Evolutionary conservation across 208 protist genomes (phyloP), one percentile per base, ranked within the genome.

Genomic region (Trypanosomatidae sp.): DNA sequence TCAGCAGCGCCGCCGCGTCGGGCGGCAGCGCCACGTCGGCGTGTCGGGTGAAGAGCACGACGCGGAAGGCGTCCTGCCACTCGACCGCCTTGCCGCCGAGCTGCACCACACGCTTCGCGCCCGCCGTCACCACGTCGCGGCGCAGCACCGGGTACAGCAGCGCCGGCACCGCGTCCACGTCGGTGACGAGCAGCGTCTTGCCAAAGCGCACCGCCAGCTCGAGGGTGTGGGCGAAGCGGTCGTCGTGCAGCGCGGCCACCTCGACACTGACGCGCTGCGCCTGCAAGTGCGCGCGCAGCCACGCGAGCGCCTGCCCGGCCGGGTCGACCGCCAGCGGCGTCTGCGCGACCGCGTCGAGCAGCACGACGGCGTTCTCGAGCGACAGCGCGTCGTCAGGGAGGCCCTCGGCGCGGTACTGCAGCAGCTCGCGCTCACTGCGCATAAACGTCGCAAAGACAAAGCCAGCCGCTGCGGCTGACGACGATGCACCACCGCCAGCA

Each of bases 201-300:
- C 97, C 97, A 64, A 98, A 99, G 33, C 96, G 75, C 6, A 99
- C 95, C 27, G 94, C 88, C 6, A 98, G 79, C 74, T 98, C 96
- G 1, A 99, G 67, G 13, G 75, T 94, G 58, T 85, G 93, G 1
- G 88, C 45, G 54, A 98, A 98, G 37, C 89, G 88, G 33, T 92
- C 70, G 60, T 98, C 94, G 57, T 96, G 73, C 25, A 92, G 43
- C 13, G 77, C 93, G 15, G 83, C 57, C 13, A 90, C 62, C 48
- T 98, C 95, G 18, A 92, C 56, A 0, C 75, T 66, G 27, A 60
- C 50, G 52, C 85, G 81, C 13, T 68, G 54, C 28, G 26, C 55
- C 61, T 72, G 71, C n/a, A 96, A 54, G 60, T 97, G 71, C 49
- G 47, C 47, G 53, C 70, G 75, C 24, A 96, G 61, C 96, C 97